phyloP scores from a whole-genome alignment of 768 basidiomycete species.

The Tylopilus subfusipes region DNA sequence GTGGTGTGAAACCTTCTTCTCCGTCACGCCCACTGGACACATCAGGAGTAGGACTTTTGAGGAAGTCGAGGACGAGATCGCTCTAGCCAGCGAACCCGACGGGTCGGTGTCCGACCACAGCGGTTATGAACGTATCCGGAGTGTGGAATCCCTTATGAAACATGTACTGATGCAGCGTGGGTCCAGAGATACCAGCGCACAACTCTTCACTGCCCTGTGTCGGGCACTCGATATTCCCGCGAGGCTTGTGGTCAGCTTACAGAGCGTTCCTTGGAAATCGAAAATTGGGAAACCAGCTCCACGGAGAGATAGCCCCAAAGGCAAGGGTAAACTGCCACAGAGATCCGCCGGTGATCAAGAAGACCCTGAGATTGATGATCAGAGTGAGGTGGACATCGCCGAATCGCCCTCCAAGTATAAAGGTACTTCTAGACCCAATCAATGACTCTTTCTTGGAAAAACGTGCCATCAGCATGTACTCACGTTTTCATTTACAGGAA shows the following conservation, averaged over 20 bases:
- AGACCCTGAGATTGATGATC: slow-evolving; percentile 32
- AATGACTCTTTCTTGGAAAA: neutral
- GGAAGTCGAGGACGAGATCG: slow-evolving; percentile 49
- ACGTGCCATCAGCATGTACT: slow-evolving; percentile 4
- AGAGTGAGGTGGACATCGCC: slow-evolving; percentile 37
- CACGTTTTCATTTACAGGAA: slow-evolving; percentile 36
- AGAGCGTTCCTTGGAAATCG: slow-evolving; percentile 89
- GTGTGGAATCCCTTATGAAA: slow-evolving; percentile 88
- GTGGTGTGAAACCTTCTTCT: slow-evolving; percentile 79
- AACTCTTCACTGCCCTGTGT: slow-evolving; percentile 88
- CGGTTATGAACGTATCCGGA: slow-evolving; percentile 67
- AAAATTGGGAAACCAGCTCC: slow-evolving; percentile 47
- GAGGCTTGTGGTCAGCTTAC: slow-evolving; percentile 83
- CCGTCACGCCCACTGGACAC: slow-evolving; percentile 59
- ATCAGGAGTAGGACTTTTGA: slow-evolving; percentile 76
- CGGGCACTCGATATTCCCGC: slow-evolving; percentile 84
- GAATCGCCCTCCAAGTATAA: slow-evolving; percentile 33
- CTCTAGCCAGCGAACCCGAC: slow-evolving; percentile 29
- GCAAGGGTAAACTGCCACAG: slow-evolving; percentile 33
- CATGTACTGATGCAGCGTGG: slow-evolving; percentile 79
- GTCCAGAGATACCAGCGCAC: slow-evolving; percentile 81
- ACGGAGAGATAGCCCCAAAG: slow-evolving; percentile 40
- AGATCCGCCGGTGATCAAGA: slow-evolving; percentile 17
- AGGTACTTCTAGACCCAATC: slow-evolving; percentile 24
- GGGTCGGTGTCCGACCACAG: slow-evolving; percentile 40